phyloP scores from a whole-genome alignment of 192 early-diverging fungal species.

The Coemansia furcata region DNA sequence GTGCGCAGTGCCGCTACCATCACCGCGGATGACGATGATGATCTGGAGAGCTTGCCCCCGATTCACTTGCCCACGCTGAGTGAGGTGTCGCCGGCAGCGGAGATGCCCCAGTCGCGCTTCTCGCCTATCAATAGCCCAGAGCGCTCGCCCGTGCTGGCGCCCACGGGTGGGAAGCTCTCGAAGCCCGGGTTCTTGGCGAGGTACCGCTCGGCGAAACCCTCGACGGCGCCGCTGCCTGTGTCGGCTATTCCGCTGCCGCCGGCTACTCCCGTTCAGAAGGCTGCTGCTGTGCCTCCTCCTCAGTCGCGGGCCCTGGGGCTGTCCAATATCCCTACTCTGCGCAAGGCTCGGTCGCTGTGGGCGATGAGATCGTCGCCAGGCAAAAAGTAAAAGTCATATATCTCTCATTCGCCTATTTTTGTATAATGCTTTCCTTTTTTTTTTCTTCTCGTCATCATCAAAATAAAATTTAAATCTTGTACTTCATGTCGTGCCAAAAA shows the following conservation, averaged over 20 bases:
- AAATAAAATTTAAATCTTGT: neutral
- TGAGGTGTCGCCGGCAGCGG: neutral
- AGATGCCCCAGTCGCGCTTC: slow-evolving; percentile 13
- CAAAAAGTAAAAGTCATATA: slow-evolving; percentile 1
- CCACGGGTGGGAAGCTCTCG: slow-evolving; percentile 15
- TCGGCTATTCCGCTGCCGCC: slow-evolving; percentile 41
- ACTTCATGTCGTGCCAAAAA: neutral
- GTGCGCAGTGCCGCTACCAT: neutral
- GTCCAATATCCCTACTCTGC: slow-evolving; percentile 28
- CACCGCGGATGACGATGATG: slow-evolving; percentile 1
- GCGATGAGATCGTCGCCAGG: slow-evolving; percentile 10
- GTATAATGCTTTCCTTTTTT: neutral
- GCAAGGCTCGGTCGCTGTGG: slow-evolving; percentile 41
- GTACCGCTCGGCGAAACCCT: slow-evolving; percentile 10
- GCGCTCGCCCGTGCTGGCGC: neutral
- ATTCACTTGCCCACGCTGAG: neutral
- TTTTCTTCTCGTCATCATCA: neutral
- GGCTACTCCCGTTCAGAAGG: neutral
- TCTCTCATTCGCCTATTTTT: neutral
- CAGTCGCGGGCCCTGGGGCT: neutral
- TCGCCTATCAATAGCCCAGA: slow-evolving; percentile 39
- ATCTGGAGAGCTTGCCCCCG: neutral
- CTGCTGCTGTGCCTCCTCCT: neutral
- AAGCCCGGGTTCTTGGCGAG: slow-evolving; percentile 21
- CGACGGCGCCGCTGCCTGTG: slow-evolving; percentile 4